Conservation (phyloP, 2,329 filamentous ascomycete genomes). For the Verticillium isaacii region DNA sequence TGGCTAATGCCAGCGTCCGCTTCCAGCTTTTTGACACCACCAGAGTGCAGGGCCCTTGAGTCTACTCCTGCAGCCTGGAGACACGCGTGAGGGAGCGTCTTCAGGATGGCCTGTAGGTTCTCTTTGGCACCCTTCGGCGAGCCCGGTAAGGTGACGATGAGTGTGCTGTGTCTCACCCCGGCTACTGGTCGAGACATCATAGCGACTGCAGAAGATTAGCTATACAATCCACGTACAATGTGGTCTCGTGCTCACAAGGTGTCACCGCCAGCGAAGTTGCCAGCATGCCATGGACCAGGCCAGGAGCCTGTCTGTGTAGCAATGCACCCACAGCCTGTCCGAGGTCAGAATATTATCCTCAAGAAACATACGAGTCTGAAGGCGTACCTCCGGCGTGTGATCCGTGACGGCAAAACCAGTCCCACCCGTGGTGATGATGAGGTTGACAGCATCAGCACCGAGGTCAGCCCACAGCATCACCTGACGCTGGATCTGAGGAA, state of each 20-base stretch:
- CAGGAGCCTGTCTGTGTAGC: constrained; percentile 80
- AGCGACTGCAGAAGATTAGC: constrained; percentile 58
- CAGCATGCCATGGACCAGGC: constrained; percentile 93
- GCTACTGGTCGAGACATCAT: constrained; percentile 95
- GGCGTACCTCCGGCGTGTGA: constrained; percentile 74
- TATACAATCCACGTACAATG: constrained; percentile 15
- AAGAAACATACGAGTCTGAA: not conserved
- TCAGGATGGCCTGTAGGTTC: constrained; percentile 84
- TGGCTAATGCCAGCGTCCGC: constrained; percentile 64
- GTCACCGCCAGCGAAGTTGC: constrained; percentile 79
- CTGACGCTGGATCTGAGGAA: constrained; percentile 67
- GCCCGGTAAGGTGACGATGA: constrained; percentile 87
- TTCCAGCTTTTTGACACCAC: constrained; percentile 80
- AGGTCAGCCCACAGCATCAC: constrained; percentile 70
- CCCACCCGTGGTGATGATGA: constrained; percentile 85
- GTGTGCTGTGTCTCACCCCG: constrained; percentile 72
- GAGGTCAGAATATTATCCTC: not conserved
- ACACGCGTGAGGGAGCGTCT: constrained; percentile 93
- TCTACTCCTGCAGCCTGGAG: constrained; percentile 78
- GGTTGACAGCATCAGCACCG: constrained; percentile 56
- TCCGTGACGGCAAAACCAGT: constrained; percentile 88
- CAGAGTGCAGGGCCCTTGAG: constrained; percentile 73
- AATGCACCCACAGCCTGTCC: constrained; percentile 69
- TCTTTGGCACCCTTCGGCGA: constrained; percentile 94
- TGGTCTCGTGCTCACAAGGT: constrained; percentile 63